Evolutionary conservation across 768 basidiomycete species (phyloP).

Genomic region (Psilocybe sp.): DNA sequence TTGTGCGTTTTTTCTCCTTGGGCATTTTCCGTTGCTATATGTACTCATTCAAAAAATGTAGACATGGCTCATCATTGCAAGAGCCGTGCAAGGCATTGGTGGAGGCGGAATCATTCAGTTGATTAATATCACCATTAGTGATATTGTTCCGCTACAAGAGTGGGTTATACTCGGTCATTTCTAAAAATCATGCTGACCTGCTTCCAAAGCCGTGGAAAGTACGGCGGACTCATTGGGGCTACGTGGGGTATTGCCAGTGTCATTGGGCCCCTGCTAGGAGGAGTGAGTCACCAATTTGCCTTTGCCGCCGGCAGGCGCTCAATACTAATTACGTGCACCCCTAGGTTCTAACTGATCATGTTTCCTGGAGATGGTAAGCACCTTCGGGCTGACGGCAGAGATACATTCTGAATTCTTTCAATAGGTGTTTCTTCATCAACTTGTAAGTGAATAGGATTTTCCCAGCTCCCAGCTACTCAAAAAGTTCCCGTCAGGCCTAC

Average conservation of each 20-base stretch:
- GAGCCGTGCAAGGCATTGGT: conserved; percentile 83
- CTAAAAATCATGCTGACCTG: neutral
- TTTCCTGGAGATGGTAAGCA: conserved; percentile 73
- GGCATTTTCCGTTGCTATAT: neutral
- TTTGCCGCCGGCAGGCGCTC: neutral
- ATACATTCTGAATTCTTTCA: conserved; percentile 4
- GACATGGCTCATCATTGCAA: conserved; percentile 71
- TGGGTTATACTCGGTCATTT: conserved; percentile 26
- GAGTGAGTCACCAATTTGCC: conserved; percentile 42
- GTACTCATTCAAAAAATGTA: conserved; percentile 11
- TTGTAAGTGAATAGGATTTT: conserved; percentile 38
- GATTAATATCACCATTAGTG: conserved; percentile 75
- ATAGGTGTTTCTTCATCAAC: conserved; percentile 76
- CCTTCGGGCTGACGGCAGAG: neutral
- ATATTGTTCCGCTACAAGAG: conserved; percentile 82
- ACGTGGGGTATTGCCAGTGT: conserved; percentile 80
- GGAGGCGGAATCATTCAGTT: conserved; percentile 79
- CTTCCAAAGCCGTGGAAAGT: conserved; percentile 65
- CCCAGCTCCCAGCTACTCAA: neutral
- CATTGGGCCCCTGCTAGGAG: conserved; percentile 78
- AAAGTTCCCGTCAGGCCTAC: conserved; percentile 50
- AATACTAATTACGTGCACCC: conserved; percentile 4
- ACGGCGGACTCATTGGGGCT: conserved; percentile 70
- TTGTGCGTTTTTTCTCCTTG: conserved; percentile 34
- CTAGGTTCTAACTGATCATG: conserved; percentile 70